phyloP scores from a whole-genome alignment of 2,329 filamentous ascomycete genomes.

The Ophiostoma australiae region DNA sequence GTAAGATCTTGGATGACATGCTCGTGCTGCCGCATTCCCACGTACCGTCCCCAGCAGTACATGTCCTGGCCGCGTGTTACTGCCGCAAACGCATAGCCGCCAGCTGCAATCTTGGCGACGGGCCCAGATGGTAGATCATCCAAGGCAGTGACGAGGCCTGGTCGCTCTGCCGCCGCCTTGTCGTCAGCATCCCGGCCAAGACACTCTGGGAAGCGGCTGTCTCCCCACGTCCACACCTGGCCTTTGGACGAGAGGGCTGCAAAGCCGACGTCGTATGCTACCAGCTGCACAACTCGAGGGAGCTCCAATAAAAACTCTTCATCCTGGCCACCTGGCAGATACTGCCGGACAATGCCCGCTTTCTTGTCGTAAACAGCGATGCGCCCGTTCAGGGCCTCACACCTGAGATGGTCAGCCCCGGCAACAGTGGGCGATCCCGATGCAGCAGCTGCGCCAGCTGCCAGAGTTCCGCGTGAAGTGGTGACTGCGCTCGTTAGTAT shows the following conservation, averaged over 20 bases:
- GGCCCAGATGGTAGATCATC: conserved; percentile 46
- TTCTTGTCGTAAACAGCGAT: not conserved
- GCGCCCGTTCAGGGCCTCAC: conserved; percentile 12
- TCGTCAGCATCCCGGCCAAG: conserved; percentile 48
- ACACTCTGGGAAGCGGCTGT: conserved; percentile 52
- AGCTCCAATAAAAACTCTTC: conserved; percentile 29
- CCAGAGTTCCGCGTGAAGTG: not conserved
- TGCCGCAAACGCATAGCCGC: conserved; percentile 55
- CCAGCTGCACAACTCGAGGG: conserved; percentile 38
- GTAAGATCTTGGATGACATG: conserved; percentile 29
- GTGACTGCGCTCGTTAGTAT: conserved; percentile 14
- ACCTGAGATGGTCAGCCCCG: not conserved
- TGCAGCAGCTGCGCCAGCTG: not conserved
- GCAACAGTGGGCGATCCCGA: not conserved
- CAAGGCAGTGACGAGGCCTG: conserved; percentile 46
- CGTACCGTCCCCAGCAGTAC: conserved; percentile 57
- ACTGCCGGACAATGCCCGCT: conserved; percentile 30
- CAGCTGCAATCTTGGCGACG: conserved; percentile 50
- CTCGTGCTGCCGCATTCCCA: conserved; percentile 28
- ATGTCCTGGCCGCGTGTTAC: conserved; percentile 54
- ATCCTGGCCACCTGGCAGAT: conserved; percentile 22
- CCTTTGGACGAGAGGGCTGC: conserved; percentile 42
- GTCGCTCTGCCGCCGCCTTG: conserved; percentile 44
- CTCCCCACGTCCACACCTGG: conserved; percentile 52
- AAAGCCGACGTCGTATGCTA: conserved; percentile 48